A percentile compares a stretch with the other conserved stretches of the same genome.
Conservation (phyloP, 176 grass and related monocot genomes). For the Paspalum vaginatum region DNA sequence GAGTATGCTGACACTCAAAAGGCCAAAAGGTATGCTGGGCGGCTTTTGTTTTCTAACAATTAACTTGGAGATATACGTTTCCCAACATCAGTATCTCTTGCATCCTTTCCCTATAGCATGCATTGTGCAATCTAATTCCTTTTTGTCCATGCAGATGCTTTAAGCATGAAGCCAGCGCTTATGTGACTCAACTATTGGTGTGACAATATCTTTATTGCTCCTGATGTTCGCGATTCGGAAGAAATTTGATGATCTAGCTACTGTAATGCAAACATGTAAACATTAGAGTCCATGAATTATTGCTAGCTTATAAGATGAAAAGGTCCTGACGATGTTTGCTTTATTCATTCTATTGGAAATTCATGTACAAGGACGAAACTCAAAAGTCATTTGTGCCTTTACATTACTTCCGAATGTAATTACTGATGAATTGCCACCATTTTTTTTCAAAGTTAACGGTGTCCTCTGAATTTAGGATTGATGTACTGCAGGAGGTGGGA, state of each 20-base stretch:
- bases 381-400: background rate
- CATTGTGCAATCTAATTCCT: background rate
- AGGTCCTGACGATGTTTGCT: background rate
- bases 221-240: background rate
- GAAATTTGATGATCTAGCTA: background rate
- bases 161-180: background rate
- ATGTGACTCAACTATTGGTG: background rate
- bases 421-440: background rate
- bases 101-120: background rate
- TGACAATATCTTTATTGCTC: background rate
- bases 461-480: background rate
- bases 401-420: background rate
- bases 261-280: too few relatives aligned
- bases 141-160: conserved; percentile 5
- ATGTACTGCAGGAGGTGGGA: background rate
- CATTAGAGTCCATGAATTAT: background rate
- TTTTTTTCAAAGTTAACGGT: background rate
- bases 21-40: too few relatives aligned
- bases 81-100: background rate
- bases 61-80: background rate
- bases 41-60: background rate
- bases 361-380: background rate
- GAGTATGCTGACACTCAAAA: conserved; percentile 38
- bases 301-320: background rate
- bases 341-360: background rate